Percentiles rank a stretch among this genome's conserved stretches.
phyloP scores from a whole-genome alignment of 1,284 basidiomycete genomes.

The Megacollybia platyphylla region DNA sequence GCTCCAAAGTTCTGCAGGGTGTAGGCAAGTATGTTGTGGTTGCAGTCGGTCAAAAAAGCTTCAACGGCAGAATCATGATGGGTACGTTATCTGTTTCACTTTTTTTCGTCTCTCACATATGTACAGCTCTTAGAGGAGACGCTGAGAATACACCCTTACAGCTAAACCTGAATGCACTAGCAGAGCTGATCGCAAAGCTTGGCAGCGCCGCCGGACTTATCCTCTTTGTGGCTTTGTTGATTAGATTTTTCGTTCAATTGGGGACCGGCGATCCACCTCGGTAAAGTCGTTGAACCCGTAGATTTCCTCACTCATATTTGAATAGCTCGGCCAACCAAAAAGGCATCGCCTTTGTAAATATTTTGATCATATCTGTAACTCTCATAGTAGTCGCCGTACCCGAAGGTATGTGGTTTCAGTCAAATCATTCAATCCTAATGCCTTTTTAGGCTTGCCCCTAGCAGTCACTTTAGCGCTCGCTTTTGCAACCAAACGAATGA shows the following conservation, averaged over 20 bases:
- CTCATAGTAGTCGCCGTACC: conserved; percentile 95
- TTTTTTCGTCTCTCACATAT: conserved; percentile 6
- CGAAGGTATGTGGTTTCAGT: conserved; percentile 45
- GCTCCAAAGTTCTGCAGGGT: conserved; percentile 93
- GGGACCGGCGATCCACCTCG: conserved; percentile 39
- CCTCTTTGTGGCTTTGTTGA: conserved; percentile 82
- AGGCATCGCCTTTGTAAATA: conserved; percentile 86
- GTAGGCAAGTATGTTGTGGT: conserved; percentile 89
- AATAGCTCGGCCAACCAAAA: conserved; percentile 65
- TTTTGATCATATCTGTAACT: conserved; percentile 91
- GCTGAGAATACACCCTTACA: conserved; percentile 87
- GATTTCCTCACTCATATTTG: conserved; percentile 1
- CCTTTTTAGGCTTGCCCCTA: conserved; percentile 67
- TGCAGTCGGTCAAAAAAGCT: conserved; percentile 84
- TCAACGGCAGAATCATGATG: conserved; percentile 96
- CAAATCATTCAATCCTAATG: neutral
- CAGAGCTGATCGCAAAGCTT: conserved; percentile 88
- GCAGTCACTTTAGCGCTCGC: conserved; percentile 94
- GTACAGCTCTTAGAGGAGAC: conserved; percentile 64
- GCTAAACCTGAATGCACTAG: conserved; percentile 84
- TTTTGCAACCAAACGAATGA: conserved; percentile 97
- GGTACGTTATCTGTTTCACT: conserved; percentile 35
- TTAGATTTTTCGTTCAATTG: conserved; percentile 87
- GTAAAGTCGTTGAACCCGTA: conserved; percentile 13
- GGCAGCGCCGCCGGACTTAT: conserved; percentile 76